Percentiles rank a stretch among this genome's conserved stretches.
Evolutionary conservation across 169 alveolate genomes (phyloP).

Genomic region (Cryptosporidium sp.): DNA sequence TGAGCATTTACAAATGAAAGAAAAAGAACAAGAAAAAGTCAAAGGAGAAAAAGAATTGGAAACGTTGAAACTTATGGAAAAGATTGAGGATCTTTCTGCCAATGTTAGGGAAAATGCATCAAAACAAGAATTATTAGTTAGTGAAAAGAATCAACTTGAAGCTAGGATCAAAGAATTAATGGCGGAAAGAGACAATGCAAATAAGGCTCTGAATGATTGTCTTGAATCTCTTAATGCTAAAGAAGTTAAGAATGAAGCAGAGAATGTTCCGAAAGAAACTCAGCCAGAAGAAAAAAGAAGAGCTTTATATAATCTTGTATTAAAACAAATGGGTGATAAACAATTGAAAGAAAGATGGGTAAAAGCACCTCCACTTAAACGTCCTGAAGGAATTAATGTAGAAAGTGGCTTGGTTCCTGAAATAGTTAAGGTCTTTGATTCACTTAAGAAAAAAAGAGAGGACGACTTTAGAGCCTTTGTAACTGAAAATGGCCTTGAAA

Average conservation of each 20-base stretch:
- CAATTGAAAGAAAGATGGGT: not conserved
- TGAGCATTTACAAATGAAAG: not conserved
- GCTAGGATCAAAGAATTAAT: not conserved
- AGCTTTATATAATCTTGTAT: not conserved
- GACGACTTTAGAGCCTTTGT: not conserved
- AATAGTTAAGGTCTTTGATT: not conserved
- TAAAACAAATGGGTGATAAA: not conserved
- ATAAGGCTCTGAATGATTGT: not conserved
- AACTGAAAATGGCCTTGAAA: not conserved
- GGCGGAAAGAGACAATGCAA: not conserved
- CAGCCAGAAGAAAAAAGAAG: not conserved
- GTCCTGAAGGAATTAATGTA: not conserved
- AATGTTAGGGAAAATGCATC: not conserved
- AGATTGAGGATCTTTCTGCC: not conserved
- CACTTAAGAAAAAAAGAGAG: not conserved
- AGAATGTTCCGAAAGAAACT: not conserved
- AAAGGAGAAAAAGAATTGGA: not conserved
- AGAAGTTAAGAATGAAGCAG: not conserved
- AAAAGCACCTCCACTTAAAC: constrained; percentile 2
- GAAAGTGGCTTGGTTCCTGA: not conserved
- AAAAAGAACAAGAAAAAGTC: not conserved
- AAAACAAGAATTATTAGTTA: not conserved
- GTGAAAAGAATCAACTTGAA: constrained; percentile 3
- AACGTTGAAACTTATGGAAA: not conserved
- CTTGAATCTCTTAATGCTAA: not conserved